phyloP scores from a whole-genome alignment of 148 eudicot species.

The Vaccinium myrtillus region DNA sequence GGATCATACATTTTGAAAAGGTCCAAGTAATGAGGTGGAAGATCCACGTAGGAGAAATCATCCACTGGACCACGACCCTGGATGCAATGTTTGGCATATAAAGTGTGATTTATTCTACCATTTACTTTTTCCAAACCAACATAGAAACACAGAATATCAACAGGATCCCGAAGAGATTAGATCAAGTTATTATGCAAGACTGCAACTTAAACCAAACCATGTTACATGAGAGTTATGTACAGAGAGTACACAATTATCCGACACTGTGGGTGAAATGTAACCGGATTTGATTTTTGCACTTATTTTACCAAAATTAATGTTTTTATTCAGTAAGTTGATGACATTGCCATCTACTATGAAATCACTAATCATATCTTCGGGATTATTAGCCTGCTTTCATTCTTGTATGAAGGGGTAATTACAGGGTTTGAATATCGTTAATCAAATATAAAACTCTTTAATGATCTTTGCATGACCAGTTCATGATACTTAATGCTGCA shows the following conservation, averaged over 20 bases:
- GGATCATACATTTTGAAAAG: constrained; percentile 79
- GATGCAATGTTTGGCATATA: constrained; percentile 14
- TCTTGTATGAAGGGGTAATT: not conserved
- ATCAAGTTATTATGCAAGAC: not conserved
- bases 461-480: not conserved
- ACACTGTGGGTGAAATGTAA: not conserved
- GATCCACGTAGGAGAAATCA: constrained; percentile 71
- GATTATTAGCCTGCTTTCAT: not conserved
- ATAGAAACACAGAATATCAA: not conserved
- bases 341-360: not conserved
- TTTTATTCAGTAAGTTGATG: not conserved
- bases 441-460: not conserved
- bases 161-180: not conserved
- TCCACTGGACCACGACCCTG: constrained; percentile 95
- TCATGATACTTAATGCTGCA: not conserved
- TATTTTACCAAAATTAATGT: not conserved
- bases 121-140: constrained; percentile 5
- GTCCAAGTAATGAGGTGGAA: constrained; percentile 82
- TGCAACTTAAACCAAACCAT: not conserved
- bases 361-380: not conserved
- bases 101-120: not conserved
- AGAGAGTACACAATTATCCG: not conserved
- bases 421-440: not conserved
- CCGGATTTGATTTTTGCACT: not conserved
- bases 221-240: not conserved